These are phyloP conservation scores for Asterochloris erici DNA, from an alignment of 139 green algal species.

Conservation along the genomic window DNA sequence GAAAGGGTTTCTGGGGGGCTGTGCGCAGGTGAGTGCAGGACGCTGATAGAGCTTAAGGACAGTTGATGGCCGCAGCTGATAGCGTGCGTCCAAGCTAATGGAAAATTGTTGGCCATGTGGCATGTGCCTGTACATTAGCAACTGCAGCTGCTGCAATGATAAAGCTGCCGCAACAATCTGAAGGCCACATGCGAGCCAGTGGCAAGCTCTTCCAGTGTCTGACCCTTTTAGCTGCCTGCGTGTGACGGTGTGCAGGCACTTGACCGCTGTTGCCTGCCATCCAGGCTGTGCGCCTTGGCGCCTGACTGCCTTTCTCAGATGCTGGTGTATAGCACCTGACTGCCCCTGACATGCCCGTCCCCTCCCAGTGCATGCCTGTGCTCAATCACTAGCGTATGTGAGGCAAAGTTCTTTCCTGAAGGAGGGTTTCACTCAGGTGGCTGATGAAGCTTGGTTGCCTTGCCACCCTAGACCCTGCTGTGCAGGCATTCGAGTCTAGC, in stretches of 20 bases:
- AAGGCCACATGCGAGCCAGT: too few relatives aligned
- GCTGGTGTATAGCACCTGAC: not conserved
- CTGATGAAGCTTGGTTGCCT: not conserved
- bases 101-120: too few relatives aligned
- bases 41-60: not conserved
- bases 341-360: not conserved
- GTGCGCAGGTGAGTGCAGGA: not conserved
- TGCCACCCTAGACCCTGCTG: not conserved
- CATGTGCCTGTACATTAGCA: too few relatives aligned
- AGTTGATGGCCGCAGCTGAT: not conserved
- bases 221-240: too few relatives aligned
- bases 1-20: not conserved
- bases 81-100: not conserved
- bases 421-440: not conserved
- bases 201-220: too few relatives aligned
- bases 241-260: too few relatives aligned
- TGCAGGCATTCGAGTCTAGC: conserved; percentile 51
- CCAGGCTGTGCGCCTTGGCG: not conserved
- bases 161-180: too few relatives aligned
- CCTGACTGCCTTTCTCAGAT: not conserved
- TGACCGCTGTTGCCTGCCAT: too few relatives aligned
- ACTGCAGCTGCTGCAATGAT: too few relatives aligned
- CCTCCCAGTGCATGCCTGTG: not conserved
- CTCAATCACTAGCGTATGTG: not conserved
- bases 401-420: not conserved